Conservation (phyloP, 176 grass and related monocot species). For the bread wheat (Triticum aestivum) region IWGSC_CS_RefSeq_v2.1 NC_057797.1:749274562-749275061, state of each 20-base stretch:
- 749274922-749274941: slow-evolving; percentile 27
- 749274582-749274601: no score
- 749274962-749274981: slow-evolving; percentile 53
- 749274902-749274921: slow-evolving; percentile 49
- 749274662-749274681: slow-evolving; percentile 3
- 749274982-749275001: slow-evolving; percentile 58
- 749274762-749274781: slow-evolving; percentile 51
- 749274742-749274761: slow-evolving; percentile 40
- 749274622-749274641: slow-evolving; percentile 43
- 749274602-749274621: slow-evolving; percentile 36
- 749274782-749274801: slow-evolving; percentile 67
- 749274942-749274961: slow-evolving; percentile 44
- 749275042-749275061: slow-evolving; percentile 35
- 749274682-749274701: neutral
- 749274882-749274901: slow-evolving; percentile 82
- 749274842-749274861: slow-evolving; percentile 40
- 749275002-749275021: slow-evolving; percentile 44
- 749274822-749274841: slow-evolving; percentile 39
- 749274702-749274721: neutral
- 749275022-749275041: slow-evolving; percentile 53
- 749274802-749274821: slow-evolving; percentile 49
- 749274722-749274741: neutral
- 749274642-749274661: slow-evolving; percentile 23
- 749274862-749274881: slow-evolving; percentile 45
- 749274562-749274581: no score